Conservation (phyloP, 1,139 yeast species). For the Diutina pseudorugosa region DNA sequence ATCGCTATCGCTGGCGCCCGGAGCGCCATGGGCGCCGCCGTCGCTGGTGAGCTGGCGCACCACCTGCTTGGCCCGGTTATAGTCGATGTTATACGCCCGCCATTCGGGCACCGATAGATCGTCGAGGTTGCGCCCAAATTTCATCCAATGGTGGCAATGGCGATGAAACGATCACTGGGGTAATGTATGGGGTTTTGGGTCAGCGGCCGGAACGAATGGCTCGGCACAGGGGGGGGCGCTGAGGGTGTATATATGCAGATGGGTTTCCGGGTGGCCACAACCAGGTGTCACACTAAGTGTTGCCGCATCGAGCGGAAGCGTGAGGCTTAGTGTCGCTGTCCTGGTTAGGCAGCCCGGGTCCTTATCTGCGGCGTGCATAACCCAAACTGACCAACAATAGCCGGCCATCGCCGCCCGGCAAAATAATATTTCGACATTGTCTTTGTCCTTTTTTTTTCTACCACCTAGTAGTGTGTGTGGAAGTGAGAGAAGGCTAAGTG, state of each 20-base stretch:
- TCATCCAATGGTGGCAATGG: constrained; percentile 35
- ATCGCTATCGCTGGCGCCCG: constrained; percentile 15
- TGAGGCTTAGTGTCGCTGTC: neutral
- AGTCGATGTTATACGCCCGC: constrained; percentile 74
- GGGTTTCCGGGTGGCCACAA: neutral
- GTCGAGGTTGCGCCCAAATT: constrained; percentile 69
- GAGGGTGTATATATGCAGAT: neutral
- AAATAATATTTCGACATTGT: too few relatives aligned
- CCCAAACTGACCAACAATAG: too few relatives aligned
- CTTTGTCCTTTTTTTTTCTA: too few relatives aligned
- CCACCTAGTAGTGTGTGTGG: too few relatives aligned
- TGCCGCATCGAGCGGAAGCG: neutral
- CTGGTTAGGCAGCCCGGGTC: neutral
- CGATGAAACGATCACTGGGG: too few relatives aligned
- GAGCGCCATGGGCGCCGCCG: constrained; percentile 8
- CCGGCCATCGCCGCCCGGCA: too few relatives aligned
- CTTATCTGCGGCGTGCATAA: too few relatives aligned
- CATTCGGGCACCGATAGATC: constrained; percentile 80
- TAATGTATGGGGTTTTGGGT: too few relatives aligned
- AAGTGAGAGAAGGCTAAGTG: too few relatives aligned
- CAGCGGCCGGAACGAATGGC: neutral
- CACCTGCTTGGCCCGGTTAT: constrained; percentile 57
- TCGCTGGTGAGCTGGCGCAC: constrained; percentile 37
- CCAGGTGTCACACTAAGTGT: neutral
- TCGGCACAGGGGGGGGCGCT: neutral